Evolutionary conservation across 352 stramenopile genomes (phyloP).

Genomic region (Phytophthora uliginosa): DNA sequence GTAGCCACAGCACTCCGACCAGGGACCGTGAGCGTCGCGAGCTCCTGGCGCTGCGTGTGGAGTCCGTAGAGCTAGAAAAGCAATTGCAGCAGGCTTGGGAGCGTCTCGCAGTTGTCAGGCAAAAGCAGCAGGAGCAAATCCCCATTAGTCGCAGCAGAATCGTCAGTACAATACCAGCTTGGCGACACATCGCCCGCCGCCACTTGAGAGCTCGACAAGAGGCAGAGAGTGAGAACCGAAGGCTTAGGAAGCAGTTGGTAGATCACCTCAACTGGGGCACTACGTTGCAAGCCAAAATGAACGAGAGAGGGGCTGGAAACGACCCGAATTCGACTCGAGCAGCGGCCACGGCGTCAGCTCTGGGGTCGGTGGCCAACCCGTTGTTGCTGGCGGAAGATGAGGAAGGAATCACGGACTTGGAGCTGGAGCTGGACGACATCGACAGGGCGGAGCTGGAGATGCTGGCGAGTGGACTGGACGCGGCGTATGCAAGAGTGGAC

Average conservation of each 20-base stretch:
- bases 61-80: slow-evolving; percentile 28
- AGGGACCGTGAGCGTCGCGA: slow-evolving; percentile 44
- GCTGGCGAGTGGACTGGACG: slow-evolving; percentile 37
- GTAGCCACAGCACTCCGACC: slow-evolving; percentile 40
- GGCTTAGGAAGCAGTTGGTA: slow-evolving; percentile 22
- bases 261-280: slow-evolving; percentile 32
- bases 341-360: slow-evolving; percentile 11
- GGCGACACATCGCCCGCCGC: slow-evolving; percentile 41
- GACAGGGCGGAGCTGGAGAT: slow-evolving; percentile 39
- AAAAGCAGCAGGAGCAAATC: slow-evolving; percentile 12
- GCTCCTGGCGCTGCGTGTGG: slow-evolving; percentile 35
- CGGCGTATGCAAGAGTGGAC: slow-evolving; percentile 28
- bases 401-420: slow-evolving; percentile 35
- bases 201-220: slow-evolving; percentile 25
- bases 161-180: slow-evolving; percentile 33
- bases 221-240: slow-evolving; percentile 36
- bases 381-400: slow-evolving; percentile 36
- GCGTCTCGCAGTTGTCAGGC: slow-evolving; percentile 16
- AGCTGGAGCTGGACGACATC: slow-evolving; percentile 31
- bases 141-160: slow-evolving; percentile 24
- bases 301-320: neutral
- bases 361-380: slow-evolving; percentile 22
- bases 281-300: slow-evolving; percentile 31
- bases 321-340: slow-evolving; percentile 13
- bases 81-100: slow-evolving; percentile 25